Evolutionary conservation across 2,329 filamentous ascomycete genomes (phyloP).

Genomic region (Phialophora verrucosa): DNA sequence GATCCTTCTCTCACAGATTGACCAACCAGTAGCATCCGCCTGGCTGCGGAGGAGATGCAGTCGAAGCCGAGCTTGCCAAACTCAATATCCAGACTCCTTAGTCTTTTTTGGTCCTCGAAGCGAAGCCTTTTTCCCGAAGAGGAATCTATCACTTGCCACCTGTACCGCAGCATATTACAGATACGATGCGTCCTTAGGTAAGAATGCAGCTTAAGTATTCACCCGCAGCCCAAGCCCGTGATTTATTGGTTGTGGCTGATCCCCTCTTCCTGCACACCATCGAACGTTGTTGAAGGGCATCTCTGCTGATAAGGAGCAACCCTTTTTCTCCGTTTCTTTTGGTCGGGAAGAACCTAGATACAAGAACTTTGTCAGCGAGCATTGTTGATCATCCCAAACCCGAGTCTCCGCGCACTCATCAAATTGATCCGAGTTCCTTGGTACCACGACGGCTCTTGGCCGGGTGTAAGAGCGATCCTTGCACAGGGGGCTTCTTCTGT

Average conservation of each 20-base stretch:
- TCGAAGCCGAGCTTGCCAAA: neutral
- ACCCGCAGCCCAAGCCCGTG: no score
- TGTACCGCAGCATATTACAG: neutral
- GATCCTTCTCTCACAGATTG: neutral
- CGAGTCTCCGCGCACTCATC: no score
- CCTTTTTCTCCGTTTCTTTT: neutral
- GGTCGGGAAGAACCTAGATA: neutral
- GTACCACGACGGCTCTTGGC: no score
- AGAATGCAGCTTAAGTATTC: conserved; percentile 2
- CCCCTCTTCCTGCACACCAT: neutral
- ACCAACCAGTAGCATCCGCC: no score
- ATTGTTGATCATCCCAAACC: neutral
- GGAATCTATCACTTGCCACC: neutral
- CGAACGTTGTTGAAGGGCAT: neutral
- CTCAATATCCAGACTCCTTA: neutral
- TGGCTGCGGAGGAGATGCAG: no score
- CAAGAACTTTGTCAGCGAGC: neutral
- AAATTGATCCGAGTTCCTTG: no score
- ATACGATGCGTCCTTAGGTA: conserved; percentile 7
- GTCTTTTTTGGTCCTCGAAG: neutral
- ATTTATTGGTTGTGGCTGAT: neutral
- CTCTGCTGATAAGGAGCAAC: neutral
- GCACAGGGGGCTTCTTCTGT: no score
- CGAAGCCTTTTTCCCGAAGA: neutral
- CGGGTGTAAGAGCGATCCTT: no score